These are phyloP conservation scores for Aechmea fasciata DNA, from an alignment of 176 grass and related monocot genomes.

Conservation along the genomic window DNA sequence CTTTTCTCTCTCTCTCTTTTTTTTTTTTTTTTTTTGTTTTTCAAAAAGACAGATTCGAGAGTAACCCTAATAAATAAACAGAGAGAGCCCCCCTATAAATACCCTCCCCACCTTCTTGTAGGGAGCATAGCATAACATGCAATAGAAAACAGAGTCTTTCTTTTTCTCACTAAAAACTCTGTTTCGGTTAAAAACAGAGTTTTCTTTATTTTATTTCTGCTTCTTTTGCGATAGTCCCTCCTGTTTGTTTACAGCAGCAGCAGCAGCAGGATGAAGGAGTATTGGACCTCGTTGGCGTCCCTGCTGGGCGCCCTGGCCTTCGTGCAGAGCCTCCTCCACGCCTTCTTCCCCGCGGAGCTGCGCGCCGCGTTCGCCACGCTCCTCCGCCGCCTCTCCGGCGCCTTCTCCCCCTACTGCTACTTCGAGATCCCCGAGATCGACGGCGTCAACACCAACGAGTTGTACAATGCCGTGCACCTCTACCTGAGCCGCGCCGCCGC, in stretches of 20 bases:
- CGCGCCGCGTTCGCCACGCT: conserved; percentile 40
- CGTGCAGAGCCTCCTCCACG: conserved; percentile 42
- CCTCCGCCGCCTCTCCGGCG: conserved; percentile 25
- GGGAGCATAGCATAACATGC: too few relatives aligned
- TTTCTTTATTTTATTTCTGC: background rate
- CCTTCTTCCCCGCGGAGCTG: conserved; percentile 64
- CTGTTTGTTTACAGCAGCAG: conserved; percentile 12
- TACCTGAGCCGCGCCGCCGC: conserved; percentile 75
- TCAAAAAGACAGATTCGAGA: too few relatives aligned
- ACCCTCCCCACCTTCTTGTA: too few relatives aligned
- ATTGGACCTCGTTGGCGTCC: conserved; percentile 69
- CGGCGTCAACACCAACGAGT: conserved; percentile 88
- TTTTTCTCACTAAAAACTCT: too few relatives aligned
- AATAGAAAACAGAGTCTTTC: too few relatives aligned
- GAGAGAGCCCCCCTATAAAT: too few relatives aligned
- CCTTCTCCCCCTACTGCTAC: conserved; percentile 72
- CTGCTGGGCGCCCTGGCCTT: conserved; percentile 81
- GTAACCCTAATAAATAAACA: too few relatives aligned
- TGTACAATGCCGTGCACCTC: conserved; percentile 83
- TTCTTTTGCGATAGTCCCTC: background rate
- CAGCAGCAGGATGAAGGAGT: conserved; percentile 54
- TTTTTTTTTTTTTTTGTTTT: too few relatives aligned
- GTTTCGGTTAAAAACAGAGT: too few relatives aligned
- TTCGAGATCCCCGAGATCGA: conserved; percentile 90
- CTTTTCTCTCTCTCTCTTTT: too few relatives aligned